phyloP scores from a whole-genome alignment of 2,329 filamentous ascomycete species.

The Epichloe uncinata region DNA sequence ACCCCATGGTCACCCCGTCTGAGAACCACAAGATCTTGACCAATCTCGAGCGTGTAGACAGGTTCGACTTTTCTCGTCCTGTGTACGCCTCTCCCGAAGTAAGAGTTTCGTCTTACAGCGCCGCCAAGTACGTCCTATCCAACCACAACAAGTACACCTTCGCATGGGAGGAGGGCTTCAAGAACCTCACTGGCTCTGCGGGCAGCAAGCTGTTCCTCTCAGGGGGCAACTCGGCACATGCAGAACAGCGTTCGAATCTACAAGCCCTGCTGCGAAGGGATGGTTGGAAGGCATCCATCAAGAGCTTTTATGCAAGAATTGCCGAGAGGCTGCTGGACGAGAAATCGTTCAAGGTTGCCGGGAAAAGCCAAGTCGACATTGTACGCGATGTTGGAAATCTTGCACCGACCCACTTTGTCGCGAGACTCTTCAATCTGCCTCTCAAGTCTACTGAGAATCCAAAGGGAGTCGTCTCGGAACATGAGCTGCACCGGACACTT shows the following conservation, averaged over 20 bases:
- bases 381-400: slow-evolving; percentile 58
- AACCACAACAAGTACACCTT: slow-evolving; percentile 49
- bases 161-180: slow-evolving; percentile 49
- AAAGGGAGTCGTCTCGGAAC: slow-evolving; percentile 41
- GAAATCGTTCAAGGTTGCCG: slow-evolving; percentile 49
- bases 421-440: slow-evolving; percentile 50
- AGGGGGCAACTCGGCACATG: slow-evolving; percentile 35
- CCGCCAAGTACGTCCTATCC: slow-evolving; percentile 47
- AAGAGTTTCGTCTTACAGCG: slow-evolving; percentile 46
- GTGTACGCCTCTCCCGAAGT: slow-evolving; percentile 34
- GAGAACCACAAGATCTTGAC: slow-evolving; percentile 62
- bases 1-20: slow-evolving; percentile 54
- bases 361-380: slow-evolving; percentile 51
- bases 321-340: slow-evolving; percentile 47
- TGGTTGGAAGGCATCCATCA: slow-evolving; percentile 49
- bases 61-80: slow-evolving; percentile 59
- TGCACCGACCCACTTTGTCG: slow-evolving; percentile 49
- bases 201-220: slow-evolving; percentile 44
- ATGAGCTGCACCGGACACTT: slow-evolving; percentile 48
- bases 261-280: slow-evolving; percentile 45
- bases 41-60: slow-evolving; percentile 49
- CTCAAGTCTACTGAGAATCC: slow-evolving; percentile 49
- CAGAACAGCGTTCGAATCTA: slow-evolving; percentile 38
- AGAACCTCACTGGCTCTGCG: slow-evolving; percentile 44
- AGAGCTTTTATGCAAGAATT: slow-evolving; percentile 52